Percentiles rank a stretch among this genome's conserved stretches.
Evolutionary conservation across 768 basidiomycete genomes (phyloP).

Genomic region (Collybia nuda): DNA sequence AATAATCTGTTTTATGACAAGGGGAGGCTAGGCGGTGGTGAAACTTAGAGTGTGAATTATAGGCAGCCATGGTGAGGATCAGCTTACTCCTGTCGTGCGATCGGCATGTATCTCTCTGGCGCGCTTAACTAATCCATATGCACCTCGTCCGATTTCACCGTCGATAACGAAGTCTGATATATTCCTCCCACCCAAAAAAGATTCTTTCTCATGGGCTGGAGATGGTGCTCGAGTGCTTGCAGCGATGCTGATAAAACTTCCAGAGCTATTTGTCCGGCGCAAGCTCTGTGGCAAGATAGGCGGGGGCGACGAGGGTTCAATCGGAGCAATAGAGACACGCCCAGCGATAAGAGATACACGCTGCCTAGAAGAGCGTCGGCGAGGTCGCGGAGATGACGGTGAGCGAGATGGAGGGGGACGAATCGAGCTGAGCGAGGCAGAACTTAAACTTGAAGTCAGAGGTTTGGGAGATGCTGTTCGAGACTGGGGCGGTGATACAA

Average conservation of each 20-base stretch:
- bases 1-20: slow-evolving; percentile 98
- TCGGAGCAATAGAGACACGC: slow-evolving; percentile 73
- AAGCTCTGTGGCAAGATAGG: slow-evolving; percentile 61
- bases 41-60: slow-evolving; percentile 17
- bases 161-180: slow-evolving; percentile 88
- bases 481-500: slow-evolving; percentile 32
- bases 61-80: slow-evolving; percentile 10
- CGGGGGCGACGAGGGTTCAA: slow-evolving; percentile 71
- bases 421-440: slow-evolving; percentile 17
- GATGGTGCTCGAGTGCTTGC: slow-evolving; percentile 65
- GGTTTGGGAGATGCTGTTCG: slow-evolving; percentile 30
- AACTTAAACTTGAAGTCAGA: slow-evolving; percentile 15
- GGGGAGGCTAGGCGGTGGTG: slow-evolving; percentile 63
- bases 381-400: slow-evolving; percentile 60
- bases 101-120: slow-evolving; percentile 76
- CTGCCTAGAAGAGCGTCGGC: slow-evolving; percentile 80
- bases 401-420: slow-evolving; percentile 40
- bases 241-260: slow-evolving; percentile 60
- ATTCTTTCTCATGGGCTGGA: slow-evolving; percentile 43
- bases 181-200: slow-evolving; percentile 61
- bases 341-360: slow-evolving; percentile 84
- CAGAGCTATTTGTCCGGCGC: slow-evolving; percentile 60
- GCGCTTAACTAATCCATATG: slow-evolving; percentile 93
- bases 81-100: slow-evolving; percentile 81
- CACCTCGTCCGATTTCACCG: slow-evolving; percentile 88